These are phyloP conservation scores for Sedum album DNA, from an alignment of 164 flowering plant genomes.

Conservation along the genomic window DNA sequence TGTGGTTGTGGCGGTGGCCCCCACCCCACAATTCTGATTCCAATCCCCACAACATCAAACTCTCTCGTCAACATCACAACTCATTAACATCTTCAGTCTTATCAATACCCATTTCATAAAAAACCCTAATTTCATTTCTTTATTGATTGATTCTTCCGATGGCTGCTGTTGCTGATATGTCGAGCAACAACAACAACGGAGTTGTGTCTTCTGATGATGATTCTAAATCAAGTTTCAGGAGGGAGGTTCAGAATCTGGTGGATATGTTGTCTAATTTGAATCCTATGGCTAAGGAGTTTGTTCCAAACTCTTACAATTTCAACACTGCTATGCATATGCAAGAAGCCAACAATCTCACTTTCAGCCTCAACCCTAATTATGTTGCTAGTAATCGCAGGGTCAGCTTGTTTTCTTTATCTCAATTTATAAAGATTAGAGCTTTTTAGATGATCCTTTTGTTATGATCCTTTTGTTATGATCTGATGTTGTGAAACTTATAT, in stretches of 20 bases:
- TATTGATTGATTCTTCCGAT: not conserved
- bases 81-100: no score
- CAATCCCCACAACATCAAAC: no score
- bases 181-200: not conserved
- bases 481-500: no score
- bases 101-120: no score
- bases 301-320: constrained; percentile 30
- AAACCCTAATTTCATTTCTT: not conserved
- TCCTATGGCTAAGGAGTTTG: constrained; percentile 56
- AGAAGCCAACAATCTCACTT: constrained; percentile 12
- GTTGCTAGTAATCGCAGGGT: not conserved
- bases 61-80: constrained; percentile 1
- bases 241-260: constrained; percentile 36
- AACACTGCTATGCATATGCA: constrained; percentile 2
- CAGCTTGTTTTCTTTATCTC: not conserved
- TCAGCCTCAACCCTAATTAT: constrained; percentile 4
- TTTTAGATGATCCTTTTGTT: no score
- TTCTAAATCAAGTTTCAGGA: constrained; percentile 23
- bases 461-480: no score
- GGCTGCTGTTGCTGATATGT: not conserved
- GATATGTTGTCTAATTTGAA: constrained; percentile 52
- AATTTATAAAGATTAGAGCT: no score
- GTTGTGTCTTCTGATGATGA: constrained; percentile 17
- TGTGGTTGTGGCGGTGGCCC: not conserved
- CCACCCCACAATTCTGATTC: not conserved